Conservation (phyloP, 768 basidiomycete species). For the Coprinellus micaceus region DNA sequence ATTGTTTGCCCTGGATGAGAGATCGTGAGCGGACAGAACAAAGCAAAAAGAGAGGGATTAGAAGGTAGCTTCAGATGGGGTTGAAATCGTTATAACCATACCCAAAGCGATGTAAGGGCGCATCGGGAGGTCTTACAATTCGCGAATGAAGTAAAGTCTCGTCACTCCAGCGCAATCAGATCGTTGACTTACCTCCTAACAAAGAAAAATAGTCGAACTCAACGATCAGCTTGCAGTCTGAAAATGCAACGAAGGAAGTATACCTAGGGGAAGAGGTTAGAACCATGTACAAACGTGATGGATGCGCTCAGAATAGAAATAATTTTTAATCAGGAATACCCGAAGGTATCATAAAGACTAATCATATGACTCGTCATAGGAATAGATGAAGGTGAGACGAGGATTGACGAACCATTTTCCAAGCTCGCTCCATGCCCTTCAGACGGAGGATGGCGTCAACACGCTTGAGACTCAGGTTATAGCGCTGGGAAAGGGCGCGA, state of each 20-base stretch:
- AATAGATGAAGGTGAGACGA: constrained; percentile 6
- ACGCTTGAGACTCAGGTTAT: constrained; percentile 71
- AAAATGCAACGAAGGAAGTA: not conserved
- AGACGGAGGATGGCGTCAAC: constrained; percentile 80
- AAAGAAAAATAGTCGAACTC: constrained; percentile 3
- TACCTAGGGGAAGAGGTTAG: constrained; percentile 14
- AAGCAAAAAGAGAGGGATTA: not conserved
- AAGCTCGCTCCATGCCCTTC: constrained; percentile 70
- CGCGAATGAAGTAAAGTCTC: constrained; percentile 69
- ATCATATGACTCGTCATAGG: constrained; percentile 69
- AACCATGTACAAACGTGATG: not conserved
- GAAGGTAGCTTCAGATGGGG: constrained; percentile 57
- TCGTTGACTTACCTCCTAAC: constrained; percentile 39
- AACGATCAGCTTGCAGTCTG: constrained; percentile 14
- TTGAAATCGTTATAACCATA: constrained; percentile 64
- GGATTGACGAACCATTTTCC: constrained; percentile 74
- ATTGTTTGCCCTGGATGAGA: constrained; percentile 45
- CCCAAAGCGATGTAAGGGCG: constrained; percentile 60
- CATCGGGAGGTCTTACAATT: constrained; percentile 53
- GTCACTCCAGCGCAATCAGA: constrained; percentile 32
- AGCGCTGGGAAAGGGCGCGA: constrained; percentile 55
- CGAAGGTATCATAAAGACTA: constrained; percentile 96
- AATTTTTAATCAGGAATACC: constrained; percentile 62
- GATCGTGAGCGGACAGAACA: constrained; percentile 1
- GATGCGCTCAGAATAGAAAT: constrained; percentile 23